These are phyloP conservation scores for Talaromyces funiculosus DNA, from an alignment of 2,329 filamentous ascomycete genomes.

Conservation along the genomic window DNA sequence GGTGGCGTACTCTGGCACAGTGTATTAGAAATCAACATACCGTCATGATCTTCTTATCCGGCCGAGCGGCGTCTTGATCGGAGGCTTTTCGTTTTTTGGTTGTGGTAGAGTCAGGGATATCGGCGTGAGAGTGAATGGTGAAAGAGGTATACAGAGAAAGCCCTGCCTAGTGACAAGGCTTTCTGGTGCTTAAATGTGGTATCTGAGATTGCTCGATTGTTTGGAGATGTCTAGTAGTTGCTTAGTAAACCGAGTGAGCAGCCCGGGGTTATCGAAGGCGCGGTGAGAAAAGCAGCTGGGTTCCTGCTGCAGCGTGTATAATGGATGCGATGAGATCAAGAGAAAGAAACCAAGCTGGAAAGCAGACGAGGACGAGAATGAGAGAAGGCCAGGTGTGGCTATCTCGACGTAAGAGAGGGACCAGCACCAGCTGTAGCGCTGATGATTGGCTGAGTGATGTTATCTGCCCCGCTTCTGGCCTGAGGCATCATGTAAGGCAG, in stretches of 20 bases:
- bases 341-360: not conserved
- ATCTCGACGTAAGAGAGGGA: slow-evolving; percentile 16
- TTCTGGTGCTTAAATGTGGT: slow-evolving; percentile 22
- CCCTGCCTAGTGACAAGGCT: slow-evolving; percentile 39
- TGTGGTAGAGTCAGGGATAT: slow-evolving; percentile 42
- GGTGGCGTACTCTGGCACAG: slow-evolving; percentile 5
- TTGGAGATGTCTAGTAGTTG: not conserved
- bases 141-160: slow-evolving; percentile 32
- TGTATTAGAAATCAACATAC: slow-evolving; percentile 29
- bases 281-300: not conserved
- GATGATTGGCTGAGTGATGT: not conserved
- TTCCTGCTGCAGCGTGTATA: not conserved
- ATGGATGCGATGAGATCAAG: not conserved
- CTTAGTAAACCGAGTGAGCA: slow-evolving; percentile 4
- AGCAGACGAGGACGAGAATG: not conserved
- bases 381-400: not conserved
- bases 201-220: slow-evolving; percentile 18
- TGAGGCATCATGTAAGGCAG: slow-evolving; percentile 9
- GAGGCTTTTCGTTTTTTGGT: slow-evolving; percentile 51
- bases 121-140: slow-evolving; percentile 41
- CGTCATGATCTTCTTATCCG: slow-evolving; percentile 50
- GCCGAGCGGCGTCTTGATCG: slow-evolving; percentile 42
- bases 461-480: slow-evolving; percentile 13
- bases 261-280: not conserved
- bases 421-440: slow-evolving; percentile 1